Evolutionary conservation across 2,329 filamentous ascomycete species (phyloP), one percentile per base, ranked within the genome.

Genomic region (Paraconiothyrium brasiliense): DNA sequence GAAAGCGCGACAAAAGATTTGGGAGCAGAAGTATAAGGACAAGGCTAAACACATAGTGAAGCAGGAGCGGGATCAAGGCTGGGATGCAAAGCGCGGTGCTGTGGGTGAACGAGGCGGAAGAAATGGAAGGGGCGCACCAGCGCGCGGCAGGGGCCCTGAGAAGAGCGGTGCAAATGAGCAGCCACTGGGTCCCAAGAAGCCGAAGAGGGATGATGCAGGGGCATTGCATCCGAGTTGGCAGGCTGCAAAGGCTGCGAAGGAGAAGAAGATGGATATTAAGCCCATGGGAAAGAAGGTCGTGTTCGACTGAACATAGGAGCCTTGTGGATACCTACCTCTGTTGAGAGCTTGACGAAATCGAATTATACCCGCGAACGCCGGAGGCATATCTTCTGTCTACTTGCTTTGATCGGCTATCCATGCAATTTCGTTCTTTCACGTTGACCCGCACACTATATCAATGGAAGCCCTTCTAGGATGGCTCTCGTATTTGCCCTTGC

Each of bases 11-110:
- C 90, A 92, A 73, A 87, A 89, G 27, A 90, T 95, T 61, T 91
- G 89, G 83, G 92, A 94, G 81, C 90, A 92, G 80, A 94, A 94
- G 74, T 94, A 85, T 75, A 91, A 91, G 54, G 83, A 84, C 14
- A 84, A 86, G 64, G 92, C 92, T 1, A 91, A 89, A 68, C 91
- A 93, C 71, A 52, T 89, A 3, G 76, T 89, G 47, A 82, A 83
- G 11, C 73, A 73, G 39, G 78, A 73, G 9, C 67, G 83, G 47
- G 83, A 87, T 67, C 76, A 78, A 39, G 87, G 85, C 1, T 89
- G 87, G 86, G 87, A 89, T 77, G 67, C 82, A 5, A 84, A 85
- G 61, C 78, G 82, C 35, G 88, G 87, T 10, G 87, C 87, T n/a
- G 82, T 80, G 0, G 71, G 69, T 35, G 69, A 75, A 35, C 60